These are phyloP conservation scores for Tuber brumale DNA, from an alignment of 495 filamentous ascomycete genomes.

Conservation along the genomic window DNA sequence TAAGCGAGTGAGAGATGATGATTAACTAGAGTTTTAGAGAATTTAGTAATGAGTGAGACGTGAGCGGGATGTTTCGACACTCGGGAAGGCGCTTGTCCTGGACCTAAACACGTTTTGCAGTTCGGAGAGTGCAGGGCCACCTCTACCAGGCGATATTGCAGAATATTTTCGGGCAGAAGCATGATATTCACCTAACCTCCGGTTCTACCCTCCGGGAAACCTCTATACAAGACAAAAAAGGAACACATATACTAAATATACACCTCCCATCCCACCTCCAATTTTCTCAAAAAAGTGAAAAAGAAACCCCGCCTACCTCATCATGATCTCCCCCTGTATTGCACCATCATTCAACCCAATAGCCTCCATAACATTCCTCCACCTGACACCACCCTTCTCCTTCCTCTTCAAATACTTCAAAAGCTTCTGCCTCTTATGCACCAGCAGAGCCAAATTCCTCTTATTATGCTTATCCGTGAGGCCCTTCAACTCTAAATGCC, in stretches of 20 bases:
- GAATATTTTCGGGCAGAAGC: neutral
- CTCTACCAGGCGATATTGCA: neutral
- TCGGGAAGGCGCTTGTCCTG: no score
- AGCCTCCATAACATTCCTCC: conserved; percentile 71
- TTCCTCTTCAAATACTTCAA: conserved; percentile 76
- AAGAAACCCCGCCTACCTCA: conserved; percentile 3
- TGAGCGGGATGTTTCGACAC: neutral
- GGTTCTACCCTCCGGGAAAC: neutral
- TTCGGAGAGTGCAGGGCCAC: neutral
- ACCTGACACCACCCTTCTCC: conserved; percentile 84
- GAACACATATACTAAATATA: neutral
- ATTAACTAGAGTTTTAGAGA: neutral
- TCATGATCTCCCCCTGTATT: conserved; percentile 31
- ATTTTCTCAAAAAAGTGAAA: neutral
- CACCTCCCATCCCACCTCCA: neutral
- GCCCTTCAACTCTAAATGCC: conserved; percentile 37
- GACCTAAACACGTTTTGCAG: neutral
- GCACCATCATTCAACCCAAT: conserved; percentile 71
- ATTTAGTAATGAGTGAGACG: neutral
- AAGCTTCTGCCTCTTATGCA: conserved; percentile 84
- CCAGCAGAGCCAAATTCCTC: conserved; percentile 73
- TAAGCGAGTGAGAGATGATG: neutral
- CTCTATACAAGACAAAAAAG: neutral
- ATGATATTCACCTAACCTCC: neutral
- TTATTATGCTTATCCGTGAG: conserved; percentile 85